Evolutionary conservation across 176 grass and related monocot genomes (phyloP).

Genomic region (Ampelocalamus luodianensis): DNA sequence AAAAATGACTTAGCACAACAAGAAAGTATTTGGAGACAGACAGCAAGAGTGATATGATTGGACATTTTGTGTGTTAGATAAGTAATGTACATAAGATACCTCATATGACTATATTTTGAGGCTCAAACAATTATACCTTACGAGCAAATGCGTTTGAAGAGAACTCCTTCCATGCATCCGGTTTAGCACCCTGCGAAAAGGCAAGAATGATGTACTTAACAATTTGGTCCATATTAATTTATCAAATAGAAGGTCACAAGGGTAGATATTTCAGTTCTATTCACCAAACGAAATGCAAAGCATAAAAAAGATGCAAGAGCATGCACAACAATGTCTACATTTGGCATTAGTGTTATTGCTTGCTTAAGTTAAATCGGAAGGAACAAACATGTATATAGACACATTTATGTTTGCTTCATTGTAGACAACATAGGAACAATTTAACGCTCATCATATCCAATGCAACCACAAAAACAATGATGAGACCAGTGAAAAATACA

Average conservation of each 20-base stretch:
- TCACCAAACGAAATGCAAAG: neutral
- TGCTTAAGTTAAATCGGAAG: neutral
- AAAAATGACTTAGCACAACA: slow-evolving; percentile 3
- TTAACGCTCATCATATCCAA: neutral
- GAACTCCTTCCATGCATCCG: slow-evolving; percentile 65
- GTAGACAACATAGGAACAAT: neutral
- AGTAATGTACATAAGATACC: neutral
- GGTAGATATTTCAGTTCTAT: neutral
- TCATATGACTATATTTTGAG: slow-evolving; percentile 12
- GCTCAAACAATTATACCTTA: slow-evolving; percentile 52
- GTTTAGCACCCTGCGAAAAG: slow-evolving; percentile 51
- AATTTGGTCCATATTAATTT: neutral
- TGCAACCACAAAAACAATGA: neutral
- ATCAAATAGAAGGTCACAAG: neutral
- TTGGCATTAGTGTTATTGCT: neutral
- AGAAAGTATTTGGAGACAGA: slow-evolving; percentile 13
- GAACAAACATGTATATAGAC: slow-evolving; percentile 18
- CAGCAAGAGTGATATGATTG: neutral
- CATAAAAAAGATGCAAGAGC: neutral
- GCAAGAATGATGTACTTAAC: neutral
- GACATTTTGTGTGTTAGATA: neutral
- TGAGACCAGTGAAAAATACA: neutral
- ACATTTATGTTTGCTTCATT: neutral
- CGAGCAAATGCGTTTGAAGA: slow-evolving; percentile 63
- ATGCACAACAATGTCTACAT: neutral